Evolutionary conservation across 2,329 filamentous ascomycete species (phyloP).

Genomic region (Cytospora leucostoma): DNA sequence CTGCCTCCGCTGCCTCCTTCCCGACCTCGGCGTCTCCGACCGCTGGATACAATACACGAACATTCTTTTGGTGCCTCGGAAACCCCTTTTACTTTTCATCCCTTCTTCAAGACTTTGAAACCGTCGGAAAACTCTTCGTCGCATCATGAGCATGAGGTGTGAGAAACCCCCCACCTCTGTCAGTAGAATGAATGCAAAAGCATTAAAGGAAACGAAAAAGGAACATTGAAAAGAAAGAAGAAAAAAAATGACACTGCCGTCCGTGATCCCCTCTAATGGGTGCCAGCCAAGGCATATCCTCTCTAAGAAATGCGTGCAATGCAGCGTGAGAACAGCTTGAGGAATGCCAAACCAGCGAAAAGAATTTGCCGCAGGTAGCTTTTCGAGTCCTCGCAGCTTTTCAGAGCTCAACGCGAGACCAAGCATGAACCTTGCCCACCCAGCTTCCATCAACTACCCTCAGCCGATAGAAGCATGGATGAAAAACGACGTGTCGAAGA

Average conservation of each 20-base stretch:
- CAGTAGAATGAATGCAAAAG: slow-evolving; percentile 17
- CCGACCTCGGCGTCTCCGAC: slow-evolving; percentile 15
- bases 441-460: slow-evolving; percentile 6
- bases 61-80: slow-evolving; percentile 25
- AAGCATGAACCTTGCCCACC: not conserved
- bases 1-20: slow-evolving; percentile 26
- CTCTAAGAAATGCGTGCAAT: slow-evolving; percentile 27
- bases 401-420: slow-evolving; percentile 1
- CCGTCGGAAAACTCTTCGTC: slow-evolving; percentile 21
- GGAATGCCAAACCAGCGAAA: not conserved
- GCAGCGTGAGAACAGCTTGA: slow-evolving; percentile 17
- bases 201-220: slow-evolving; percentile 19
- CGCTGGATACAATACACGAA: slow-evolving; percentile 5
- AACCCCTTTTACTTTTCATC: slow-evolving; percentile 20
- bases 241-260: slow-evolving; percentile 14
- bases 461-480: slow-evolving; percentile 18
- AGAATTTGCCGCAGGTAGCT: slow-evolving; percentile 8
- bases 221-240: not conserved
- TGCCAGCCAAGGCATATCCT: slow-evolving; percentile 28
- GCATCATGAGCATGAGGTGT: slow-evolving; percentile 23
- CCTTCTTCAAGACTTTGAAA: slow-evolving; percentile 21
- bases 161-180: slow-evolving; percentile 25
- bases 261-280: slow-evolving; percentile 26
- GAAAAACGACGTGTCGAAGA: slow-evolving; percentile 26
- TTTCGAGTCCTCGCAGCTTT: not conserved